Conservation (phyloP, 2,329 filamentous ascomycete genomes). For the Elsinoe necatrix region DNA sequence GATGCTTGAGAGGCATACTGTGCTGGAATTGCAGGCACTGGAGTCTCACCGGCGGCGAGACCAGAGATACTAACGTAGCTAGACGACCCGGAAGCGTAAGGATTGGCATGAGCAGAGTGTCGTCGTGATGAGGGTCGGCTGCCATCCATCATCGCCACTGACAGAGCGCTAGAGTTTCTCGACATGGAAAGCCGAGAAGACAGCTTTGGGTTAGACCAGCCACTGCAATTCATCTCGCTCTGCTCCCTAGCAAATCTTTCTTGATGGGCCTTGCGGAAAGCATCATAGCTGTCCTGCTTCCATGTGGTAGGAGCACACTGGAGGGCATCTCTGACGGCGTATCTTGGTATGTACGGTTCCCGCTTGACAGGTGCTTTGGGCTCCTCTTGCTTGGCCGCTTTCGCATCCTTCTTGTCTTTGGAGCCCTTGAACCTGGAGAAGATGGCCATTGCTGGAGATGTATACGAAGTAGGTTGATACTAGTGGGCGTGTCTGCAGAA, state of each 20-base stretch:
- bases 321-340: slow-evolving; percentile 26
- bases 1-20: slow-evolving; percentile 10
- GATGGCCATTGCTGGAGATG: slow-evolving; percentile 25
- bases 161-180: slow-evolving; percentile 7
- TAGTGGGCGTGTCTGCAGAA: background rate
- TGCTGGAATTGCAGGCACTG: slow-evolving; percentile 8
- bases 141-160: background rate
- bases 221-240: slow-evolving; percentile 1
- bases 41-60: background rate
- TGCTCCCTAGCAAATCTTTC: slow-evolving; percentile 9
- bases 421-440: slow-evolving; percentile 27
- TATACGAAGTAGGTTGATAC: background rate
- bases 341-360: slow-evolving; percentile 22
- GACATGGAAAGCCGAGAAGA: slow-evolving; percentile 8
- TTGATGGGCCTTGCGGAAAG: slow-evolving; percentile 13
- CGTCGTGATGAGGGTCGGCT: background rate
- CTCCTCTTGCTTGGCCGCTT: slow-evolving; percentile 12
- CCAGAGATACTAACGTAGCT: slow-evolving; percentile 12
- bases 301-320: slow-evolving; percentile 7
- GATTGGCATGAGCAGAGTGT: background rate
- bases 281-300: slow-evolving; percentile 14
- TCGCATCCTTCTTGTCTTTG: slow-evolving; percentile 23
- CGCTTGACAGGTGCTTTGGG: slow-evolving; percentile 23
- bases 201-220: slow-evolving; percentile 12
- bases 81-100: slow-evolving; percentile 8